These are phyloP conservation scores for Suillus subaureus DNA, from an alignment of 768 basidiomycete species.

Conservation along the genomic window DNA sequence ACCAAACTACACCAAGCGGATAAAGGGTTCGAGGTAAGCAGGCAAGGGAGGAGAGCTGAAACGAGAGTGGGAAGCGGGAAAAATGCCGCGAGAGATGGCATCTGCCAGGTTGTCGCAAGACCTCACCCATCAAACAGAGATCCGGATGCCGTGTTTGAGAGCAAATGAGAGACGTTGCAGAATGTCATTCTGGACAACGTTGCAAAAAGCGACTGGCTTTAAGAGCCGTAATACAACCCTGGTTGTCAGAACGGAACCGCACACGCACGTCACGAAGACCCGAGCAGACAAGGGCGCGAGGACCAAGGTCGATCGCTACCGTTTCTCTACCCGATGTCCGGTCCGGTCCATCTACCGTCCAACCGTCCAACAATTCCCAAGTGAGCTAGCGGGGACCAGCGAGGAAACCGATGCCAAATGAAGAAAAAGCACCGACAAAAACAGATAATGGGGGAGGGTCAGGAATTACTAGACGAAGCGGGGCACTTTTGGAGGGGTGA, in stretches of 20 bases:
- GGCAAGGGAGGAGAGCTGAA: conserved; percentile 7
- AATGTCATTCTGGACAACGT: conserved; percentile 1
- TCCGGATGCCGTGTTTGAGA: conserved; percentile 4
- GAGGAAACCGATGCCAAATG: conserved; percentile 44
- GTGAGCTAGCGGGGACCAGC: conserved; percentile 38
- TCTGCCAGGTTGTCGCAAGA: conserved; percentile 39
- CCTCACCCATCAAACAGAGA: conserved; percentile 7
- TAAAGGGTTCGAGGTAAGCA: not conserved
- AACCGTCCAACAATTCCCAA: conserved; percentile 39
- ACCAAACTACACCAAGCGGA: not conserved
- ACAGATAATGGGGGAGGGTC: conserved; percentile 10
- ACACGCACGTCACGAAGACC: conserved; percentile 27
- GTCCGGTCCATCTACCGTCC: conserved; percentile 28
- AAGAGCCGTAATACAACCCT: conserved; percentile 33
- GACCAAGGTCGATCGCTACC: conserved; percentile 44
- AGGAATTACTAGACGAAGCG: conserved; percentile 11
- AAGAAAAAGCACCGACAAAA: conserved; percentile 44
- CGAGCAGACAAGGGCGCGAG: conserved; percentile 32
- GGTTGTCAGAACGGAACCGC: conserved; percentile 43
- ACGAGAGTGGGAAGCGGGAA: conserved; percentile 20
- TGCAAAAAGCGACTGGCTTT: conserved; percentile 4
- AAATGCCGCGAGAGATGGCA: conserved; percentile 38
- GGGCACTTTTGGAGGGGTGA: too few relatives aligned
- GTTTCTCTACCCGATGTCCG: conserved; percentile 48
- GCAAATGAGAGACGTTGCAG: conserved; percentile 8